These are phyloP conservation scores for Aspergillus sp. DNA, from an alignment of 2,329 filamentous ascomycete species.

Conservation along the genomic window DNA sequence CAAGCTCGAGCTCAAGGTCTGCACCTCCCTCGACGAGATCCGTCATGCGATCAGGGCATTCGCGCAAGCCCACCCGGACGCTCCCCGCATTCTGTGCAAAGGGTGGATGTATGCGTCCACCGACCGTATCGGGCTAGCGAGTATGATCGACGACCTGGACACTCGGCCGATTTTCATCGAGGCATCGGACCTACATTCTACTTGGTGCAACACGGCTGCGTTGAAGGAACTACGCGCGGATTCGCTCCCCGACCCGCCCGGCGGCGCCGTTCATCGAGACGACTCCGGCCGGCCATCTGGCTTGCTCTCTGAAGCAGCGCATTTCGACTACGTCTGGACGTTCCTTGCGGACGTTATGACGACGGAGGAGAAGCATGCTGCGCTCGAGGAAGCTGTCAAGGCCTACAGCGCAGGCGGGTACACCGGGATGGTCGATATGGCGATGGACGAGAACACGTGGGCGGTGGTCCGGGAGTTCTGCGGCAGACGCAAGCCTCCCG, in stretches of 20 bases:
- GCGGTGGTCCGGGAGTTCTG: slow-evolving; percentile 33
- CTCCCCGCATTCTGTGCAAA: slow-evolving; percentile 36
- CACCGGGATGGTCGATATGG: slow-evolving; percentile 44
- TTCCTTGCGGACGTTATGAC: slow-evolving; percentile 35
- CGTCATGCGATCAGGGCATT: slow-evolving; percentile 33
- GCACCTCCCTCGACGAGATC: slow-evolving; percentile 37
- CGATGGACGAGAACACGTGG: slow-evolving; percentile 43
- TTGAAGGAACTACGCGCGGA: slow-evolving; percentile 37
- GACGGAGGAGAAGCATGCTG: slow-evolving; percentile 34
- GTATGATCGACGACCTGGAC: slow-evolving; percentile 41
- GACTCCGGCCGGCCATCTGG: slow-evolving; percentile 36
- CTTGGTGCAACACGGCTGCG: slow-evolving; percentile 42
- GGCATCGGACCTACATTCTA: slow-evolving; percentile 42
- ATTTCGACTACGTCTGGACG: slow-evolving; percentile 39
- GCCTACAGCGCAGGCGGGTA: slow-evolving; percentile 39
- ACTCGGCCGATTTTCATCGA: slow-evolving; percentile 41
- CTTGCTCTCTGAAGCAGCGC: slow-evolving; percentile 39
- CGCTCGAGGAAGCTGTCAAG: slow-evolving; percentile 32
- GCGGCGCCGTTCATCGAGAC: slow-evolving; percentile 40
- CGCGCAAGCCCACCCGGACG: slow-evolving; percentile 30
- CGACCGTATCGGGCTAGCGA: slow-evolving; percentile 34
- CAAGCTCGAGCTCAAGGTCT: slow-evolving; percentile 36
- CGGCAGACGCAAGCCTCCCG: slow-evolving; percentile 26
- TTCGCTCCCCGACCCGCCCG: slow-evolving; percentile 33
- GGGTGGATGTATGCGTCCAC: slow-evolving; percentile 45